phyloP scores from a whole-genome alignment of 1,284 basidiomycete genomes.

The Papiliotrema fonsecae region DNA sequence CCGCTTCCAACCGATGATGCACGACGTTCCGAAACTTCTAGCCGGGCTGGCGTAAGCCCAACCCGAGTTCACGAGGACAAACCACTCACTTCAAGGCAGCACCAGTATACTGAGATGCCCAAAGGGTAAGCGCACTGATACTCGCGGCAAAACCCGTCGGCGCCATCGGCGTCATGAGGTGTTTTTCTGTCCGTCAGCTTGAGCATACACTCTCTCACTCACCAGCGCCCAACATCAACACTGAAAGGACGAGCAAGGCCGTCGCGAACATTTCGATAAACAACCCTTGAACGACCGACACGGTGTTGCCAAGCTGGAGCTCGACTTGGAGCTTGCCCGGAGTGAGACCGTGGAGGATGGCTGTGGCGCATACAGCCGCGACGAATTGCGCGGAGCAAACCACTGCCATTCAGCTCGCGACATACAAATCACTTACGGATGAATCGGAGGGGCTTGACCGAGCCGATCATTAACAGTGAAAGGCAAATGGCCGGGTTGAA shows the following conservation, averaged over 20 bases:
- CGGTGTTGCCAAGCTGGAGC: conserved; percentile 42
- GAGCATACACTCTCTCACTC: neutral
- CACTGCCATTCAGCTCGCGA: conserved; percentile 26
- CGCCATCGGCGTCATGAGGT: conserved; percentile 63
- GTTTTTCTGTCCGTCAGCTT: conserved; percentile 45
- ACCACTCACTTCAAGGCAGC: conserved; percentile 31
- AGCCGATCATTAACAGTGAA: conserved; percentile 59
- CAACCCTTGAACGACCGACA: conserved; percentile 47
- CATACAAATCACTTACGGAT: conserved; percentile 28
- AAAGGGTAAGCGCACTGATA: conserved; percentile 62
- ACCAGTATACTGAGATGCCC: conserved; percentile 36
- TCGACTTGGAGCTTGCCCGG: conserved; percentile 57
- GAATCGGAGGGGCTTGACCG: conserved; percentile 58
- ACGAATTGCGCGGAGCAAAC: conserved; percentile 57
- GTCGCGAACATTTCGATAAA: conserved; percentile 71
- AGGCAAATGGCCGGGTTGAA: conserved; percentile 67
- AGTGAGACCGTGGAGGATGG: conserved; percentile 56
- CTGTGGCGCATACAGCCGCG: conserved; percentile 44
- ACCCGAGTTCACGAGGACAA: too few relatives aligned
- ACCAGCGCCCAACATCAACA: conserved; percentile 55
- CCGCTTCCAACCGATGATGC: conserved; percentile 56
- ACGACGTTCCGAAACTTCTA: conserved; percentile 66
- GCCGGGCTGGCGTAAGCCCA: conserved; percentile 55
- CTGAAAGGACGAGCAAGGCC: conserved; percentile 50
- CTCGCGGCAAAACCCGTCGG: conserved; percentile 68